These are phyloP conservation scores for Phenoliferia sp. DNA, from an alignment of 1,284 basidiomycete species.

Conservation along the genomic window DNA sequence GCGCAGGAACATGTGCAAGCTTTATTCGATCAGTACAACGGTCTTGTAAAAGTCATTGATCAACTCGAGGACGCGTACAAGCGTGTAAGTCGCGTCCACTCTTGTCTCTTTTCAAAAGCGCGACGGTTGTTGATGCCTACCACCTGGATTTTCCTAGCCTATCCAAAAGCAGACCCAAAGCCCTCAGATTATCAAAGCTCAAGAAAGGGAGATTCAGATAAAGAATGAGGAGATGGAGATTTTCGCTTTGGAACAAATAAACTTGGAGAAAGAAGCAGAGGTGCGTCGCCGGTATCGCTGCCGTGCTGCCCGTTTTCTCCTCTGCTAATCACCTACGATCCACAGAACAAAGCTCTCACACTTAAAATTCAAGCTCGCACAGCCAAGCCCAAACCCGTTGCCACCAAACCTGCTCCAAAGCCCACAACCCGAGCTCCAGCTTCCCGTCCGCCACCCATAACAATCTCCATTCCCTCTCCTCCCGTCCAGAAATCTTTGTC, in stretches of 20 bases:
- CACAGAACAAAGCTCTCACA: not conserved
- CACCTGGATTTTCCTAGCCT: constrained; percentile 5
- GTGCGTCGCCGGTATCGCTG: constrained; percentile 3
- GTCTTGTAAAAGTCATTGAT: constrained; percentile 27
- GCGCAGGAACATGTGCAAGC: constrained; percentile 35
- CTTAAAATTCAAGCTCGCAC: not conserved
- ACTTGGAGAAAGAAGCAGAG: constrained; percentile 25
- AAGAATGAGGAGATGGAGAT: constrained; percentile 35
- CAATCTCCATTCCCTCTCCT: not conserved
- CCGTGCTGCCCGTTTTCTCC: too few species aligned
- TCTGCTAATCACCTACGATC: not conserved
- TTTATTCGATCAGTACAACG: constrained; percentile 30
- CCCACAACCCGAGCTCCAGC: not conserved
- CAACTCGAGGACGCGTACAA: constrained; percentile 29
- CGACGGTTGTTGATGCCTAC: not conserved
- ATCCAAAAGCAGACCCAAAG: constrained; percentile 3
- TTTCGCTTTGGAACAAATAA: constrained; percentile 32
- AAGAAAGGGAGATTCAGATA: constrained; percentile 33
- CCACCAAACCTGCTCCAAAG: not conserved
- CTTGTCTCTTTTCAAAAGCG: not conserved
- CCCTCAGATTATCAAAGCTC: constrained; percentile 3
- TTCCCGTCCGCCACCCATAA: not conserved
- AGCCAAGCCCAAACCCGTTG: not conserved
- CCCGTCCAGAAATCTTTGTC: too few species aligned
- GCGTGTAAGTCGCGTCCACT: constrained; percentile 9